Conservation (phyloP, 495 filamentous ascomycete species). For the Xylaria sp. region DNA sequence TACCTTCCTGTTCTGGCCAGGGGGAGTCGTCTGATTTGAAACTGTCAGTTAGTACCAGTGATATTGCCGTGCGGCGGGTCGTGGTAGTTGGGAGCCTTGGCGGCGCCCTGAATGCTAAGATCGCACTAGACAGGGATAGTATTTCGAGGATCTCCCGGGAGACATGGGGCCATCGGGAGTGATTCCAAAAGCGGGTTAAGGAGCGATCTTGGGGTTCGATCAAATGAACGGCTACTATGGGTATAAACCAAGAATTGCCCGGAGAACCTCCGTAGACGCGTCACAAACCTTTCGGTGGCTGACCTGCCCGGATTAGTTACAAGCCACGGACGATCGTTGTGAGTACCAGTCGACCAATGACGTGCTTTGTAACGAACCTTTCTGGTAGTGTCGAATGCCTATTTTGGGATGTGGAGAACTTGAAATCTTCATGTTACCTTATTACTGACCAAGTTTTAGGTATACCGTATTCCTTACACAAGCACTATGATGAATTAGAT, state of each 20-base stretch:
- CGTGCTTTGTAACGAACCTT: not conserved
- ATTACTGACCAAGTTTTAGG: not conserved
- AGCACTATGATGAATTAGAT: not conserved
- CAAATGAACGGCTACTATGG: constrained; percentile 16
- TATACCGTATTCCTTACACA: not conserved
- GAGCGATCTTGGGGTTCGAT: constrained; percentile 8
- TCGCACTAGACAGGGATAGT: constrained; percentile 24
- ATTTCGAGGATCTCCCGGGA: constrained; percentile 16
- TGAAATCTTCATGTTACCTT: not conserved
- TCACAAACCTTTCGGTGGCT: constrained; percentile 6
- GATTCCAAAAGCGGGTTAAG: constrained; percentile 21
- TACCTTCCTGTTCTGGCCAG: constrained; percentile 25
- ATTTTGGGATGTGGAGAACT: constrained; percentile 12
- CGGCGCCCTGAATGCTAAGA: constrained; percentile 15
- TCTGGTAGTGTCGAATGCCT: not conserved
- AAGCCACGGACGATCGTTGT: constrained; percentile 1
- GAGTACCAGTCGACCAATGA: constrained; percentile 8
- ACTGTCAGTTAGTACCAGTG: constrained; percentile 14
- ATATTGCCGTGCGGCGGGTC: constrained; percentile 7
- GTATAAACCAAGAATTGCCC: constrained; percentile 11
- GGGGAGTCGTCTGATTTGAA: constrained; percentile 24
- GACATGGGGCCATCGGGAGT: constrained; percentile 10
- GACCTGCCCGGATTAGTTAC: constrained; percentile 14
- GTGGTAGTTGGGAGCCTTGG: constrained; percentile 11
- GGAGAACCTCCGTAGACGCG: constrained; percentile 17